These are phyloP conservation scores for Withania somnifera DNA, from an alignment of 305 asterid species.

Conservation along the genomic window DNA sequence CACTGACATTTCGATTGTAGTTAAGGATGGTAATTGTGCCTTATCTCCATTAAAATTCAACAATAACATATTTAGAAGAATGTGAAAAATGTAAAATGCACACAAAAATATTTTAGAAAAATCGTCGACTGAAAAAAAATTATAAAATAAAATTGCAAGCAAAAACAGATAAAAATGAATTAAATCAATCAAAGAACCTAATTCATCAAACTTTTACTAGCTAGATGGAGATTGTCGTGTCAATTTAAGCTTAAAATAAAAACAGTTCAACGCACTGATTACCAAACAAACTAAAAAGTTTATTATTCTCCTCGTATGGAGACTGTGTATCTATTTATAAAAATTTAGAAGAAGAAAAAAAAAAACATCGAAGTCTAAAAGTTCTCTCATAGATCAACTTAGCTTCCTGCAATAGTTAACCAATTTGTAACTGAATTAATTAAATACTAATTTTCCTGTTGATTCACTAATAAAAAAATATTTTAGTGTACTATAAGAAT, in stretches of 20 bases:
- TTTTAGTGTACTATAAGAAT: not conserved
- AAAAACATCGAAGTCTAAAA: not conserved
- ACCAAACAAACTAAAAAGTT: not conserved
- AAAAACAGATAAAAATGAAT: not conserved
- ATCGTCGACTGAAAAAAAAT: no score
- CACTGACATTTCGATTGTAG: no score
- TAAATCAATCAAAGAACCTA: not conserved
- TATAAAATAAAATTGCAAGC: no score
- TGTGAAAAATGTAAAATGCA: no score
- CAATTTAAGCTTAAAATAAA: not conserved
- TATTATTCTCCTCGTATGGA: not conserved
- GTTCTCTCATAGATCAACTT: not conserved
- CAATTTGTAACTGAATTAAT: not conserved
- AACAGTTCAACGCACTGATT: not conserved
- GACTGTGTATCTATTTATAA: not conserved
- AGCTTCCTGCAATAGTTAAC: not conserved
- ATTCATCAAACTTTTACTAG: not conserved
- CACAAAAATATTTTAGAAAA: no score
- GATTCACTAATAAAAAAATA: not conserved
- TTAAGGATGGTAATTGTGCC: no score
- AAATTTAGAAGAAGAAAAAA: not conserved
- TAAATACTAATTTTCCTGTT: not conserved
- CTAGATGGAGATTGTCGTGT: not conserved
- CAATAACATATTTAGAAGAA: no score
- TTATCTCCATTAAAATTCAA: no score